phyloP scores from a whole-genome alignment of 257 asterid species.

The Capsicum chinense region DNA sequence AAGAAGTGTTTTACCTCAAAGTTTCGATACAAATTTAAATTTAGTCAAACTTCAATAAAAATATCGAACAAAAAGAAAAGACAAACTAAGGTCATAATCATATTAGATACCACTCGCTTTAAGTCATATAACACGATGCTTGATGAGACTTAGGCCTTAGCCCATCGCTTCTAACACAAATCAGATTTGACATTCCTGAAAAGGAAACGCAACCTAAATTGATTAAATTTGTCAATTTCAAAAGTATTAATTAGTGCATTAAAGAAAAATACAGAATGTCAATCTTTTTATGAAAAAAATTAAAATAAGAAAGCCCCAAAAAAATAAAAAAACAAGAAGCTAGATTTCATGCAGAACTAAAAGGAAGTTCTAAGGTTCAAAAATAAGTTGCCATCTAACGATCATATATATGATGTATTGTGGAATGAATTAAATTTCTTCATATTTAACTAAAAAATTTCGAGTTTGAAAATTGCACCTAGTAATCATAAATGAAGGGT shows the following conservation, averaged over 20 bases:
- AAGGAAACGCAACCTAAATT: conserved; percentile 2
- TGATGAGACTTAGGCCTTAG: not conserved
- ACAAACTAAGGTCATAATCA: not conserved
- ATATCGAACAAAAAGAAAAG: rapidly evolving
- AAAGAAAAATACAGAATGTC: not conserved
- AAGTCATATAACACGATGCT: conserved; percentile 1
- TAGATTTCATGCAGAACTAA: no score
- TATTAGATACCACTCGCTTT: not conserved
- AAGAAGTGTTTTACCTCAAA: rapidly evolving
- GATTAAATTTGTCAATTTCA: not conserved
- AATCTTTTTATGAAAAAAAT: not conserved
- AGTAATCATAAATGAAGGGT: not conserved
- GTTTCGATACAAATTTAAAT: rapidly evolving
- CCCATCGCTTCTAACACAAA: not conserved
- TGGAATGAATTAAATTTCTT: not conserved
- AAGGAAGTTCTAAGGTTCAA: not conserved
- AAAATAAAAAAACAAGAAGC: no score
- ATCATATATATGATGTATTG: not conserved
- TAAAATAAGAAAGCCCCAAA: not conserved
- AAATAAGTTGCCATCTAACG: not conserved
- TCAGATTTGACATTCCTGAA: conserved; percentile 21
- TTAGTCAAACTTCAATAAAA: rapidly evolving
- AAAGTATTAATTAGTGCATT: not conserved
- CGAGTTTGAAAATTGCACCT: no score
- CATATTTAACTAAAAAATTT: not conserved